These are phyloP conservation scores for Pelargonium cotyledonis DNA, from an alignment of 441 rosid genomes.

Conservation along the genomic window DNA sequence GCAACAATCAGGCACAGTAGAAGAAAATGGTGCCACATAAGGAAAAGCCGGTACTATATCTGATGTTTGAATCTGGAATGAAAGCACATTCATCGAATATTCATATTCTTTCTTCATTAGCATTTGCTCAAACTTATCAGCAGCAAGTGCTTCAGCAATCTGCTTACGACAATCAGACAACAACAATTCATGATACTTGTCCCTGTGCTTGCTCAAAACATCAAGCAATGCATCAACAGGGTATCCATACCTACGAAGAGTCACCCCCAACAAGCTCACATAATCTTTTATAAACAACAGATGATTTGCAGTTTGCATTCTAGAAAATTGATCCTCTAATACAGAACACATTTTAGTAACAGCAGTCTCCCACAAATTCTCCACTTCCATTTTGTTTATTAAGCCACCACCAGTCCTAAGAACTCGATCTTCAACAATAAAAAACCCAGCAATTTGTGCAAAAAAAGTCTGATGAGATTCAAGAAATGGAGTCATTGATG, in stretches of 20 bases:
- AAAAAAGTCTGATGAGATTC: slow-evolving; percentile 97
- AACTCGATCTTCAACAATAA: slow-evolving; percentile 79
- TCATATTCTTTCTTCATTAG: slow-evolving; percentile 95
- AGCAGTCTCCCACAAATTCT: slow-evolving; percentile 90
- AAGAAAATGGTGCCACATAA: slow-evolving; percentile 83
- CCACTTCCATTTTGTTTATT: slow-evolving; percentile 81
- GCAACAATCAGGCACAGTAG: slow-evolving; percentile 89
- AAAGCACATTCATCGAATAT: slow-evolving; percentile 93
- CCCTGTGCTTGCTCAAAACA: slow-evolving; percentile 87
- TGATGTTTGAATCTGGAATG: slow-evolving; percentile 84
- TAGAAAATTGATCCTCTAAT: slow-evolving; percentile 91
- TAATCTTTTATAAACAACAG: slow-evolving; percentile 84
- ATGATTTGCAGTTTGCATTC: slow-evolving; percentile 98
- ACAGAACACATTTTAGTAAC: slow-evolving; percentile 92
- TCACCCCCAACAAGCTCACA: slow-evolving; percentile 91
- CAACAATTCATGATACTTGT: slow-evolving; percentile 82
- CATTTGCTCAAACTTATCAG: slow-evolving; percentile 95
- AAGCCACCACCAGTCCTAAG: slow-evolving; percentile 85
- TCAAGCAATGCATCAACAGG: slow-evolving; percentile 79
- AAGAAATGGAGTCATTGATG: slow-evolving; percentile 90
- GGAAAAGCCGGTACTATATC: slow-evolving; percentile 87
- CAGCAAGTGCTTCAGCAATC: slow-evolving; percentile 78
- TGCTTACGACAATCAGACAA: slow-evolving; percentile 89
- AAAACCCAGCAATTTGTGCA: slow-evolving; percentile 93
- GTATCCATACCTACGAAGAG: slow-evolving; percentile 77